Evolutionary conservation across 305 asterid species (phyloP), one percentile per base, ranked within the genome.

Genomic region (Ajuga reptans): DNA sequence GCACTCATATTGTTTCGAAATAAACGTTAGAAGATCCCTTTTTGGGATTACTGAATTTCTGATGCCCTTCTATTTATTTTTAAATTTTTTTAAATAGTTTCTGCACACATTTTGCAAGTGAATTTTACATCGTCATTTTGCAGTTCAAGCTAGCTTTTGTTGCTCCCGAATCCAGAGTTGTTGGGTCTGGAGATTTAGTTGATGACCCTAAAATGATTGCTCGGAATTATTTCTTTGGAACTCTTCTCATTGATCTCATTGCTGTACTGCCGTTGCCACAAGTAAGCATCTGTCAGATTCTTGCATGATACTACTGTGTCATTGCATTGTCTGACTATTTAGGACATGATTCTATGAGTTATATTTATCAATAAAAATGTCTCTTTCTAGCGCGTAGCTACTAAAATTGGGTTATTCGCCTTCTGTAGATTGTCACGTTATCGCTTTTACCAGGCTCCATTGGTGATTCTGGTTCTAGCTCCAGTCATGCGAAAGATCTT

Each of bases 101-200:
- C 21, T 24, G 18, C 3, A 43, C 37, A 41, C 45, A 12, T 67
- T 24, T 46, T 9, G 64, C 41, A 57, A 63, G 45, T 61, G 45
- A 29, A 34, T 12, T 21, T 18, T 61, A 61, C 62, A 9, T 66
- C 10, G 36, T 65, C 68, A 37, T 76, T 75, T 80, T 84, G 82
- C 95, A 90, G 97, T 88, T 88, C 71, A 82, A 90, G 82, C 68
- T 91, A 77, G 97, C 97, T 75, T 91, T 83, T 75, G 84, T 91
- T 72, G 85, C 87, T 76, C 96, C 97, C 60, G 96, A 87, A 74
- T 80, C 97, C 59, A 81, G 81, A 84, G 95, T 88, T 31, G 86
- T 76, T 54, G 96, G 97, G 54, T 82, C 97, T 62, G 97, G 96
- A 61, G 96, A 88, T 74, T 79, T 91, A 58, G 97, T 80, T 21